These are phyloP conservation scores for Cetradonia linearis DNA, from an alignment of 495 filamentous ascomycete genomes.

Conservation along the genomic window DNA sequence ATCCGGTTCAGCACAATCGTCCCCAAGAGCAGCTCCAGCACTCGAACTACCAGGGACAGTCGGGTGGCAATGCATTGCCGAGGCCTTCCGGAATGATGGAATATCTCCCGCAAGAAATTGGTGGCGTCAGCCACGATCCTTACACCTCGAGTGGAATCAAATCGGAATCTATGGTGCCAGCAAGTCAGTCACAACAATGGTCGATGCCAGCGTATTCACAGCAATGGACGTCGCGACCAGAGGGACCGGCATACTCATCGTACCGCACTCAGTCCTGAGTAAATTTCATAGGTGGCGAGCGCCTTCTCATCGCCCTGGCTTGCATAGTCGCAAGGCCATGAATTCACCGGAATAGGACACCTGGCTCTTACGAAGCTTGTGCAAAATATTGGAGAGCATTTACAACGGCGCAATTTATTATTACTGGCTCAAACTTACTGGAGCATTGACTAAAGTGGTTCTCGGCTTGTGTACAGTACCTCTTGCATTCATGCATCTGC, in stretches of 20 bases:
- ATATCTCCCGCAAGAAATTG: slow-evolving; percentile 5
- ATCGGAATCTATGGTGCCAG: slow-evolving; percentile 7
- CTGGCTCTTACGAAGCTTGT: not conserved
- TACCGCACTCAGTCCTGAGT: slow-evolving; percentile 13
- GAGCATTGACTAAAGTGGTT: slow-evolving; percentile 5
- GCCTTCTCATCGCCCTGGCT: not conserved
- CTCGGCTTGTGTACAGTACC: slow-evolving; percentile 6
- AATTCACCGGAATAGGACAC: not conserved
- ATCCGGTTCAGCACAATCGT: slow-evolving; percentile 6
- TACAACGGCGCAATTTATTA: not conserved
- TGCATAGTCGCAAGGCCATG: not conserved
- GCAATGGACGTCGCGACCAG: slow-evolving; percentile 7
- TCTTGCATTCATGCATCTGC: not conserved
- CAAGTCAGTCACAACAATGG: slow-evolving; percentile 13
- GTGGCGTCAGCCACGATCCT: slow-evolving; percentile 10
- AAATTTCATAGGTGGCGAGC: not conserved
- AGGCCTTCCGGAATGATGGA: slow-evolving; percentile 15
- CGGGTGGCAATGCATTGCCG: slow-evolving; percentile 1
- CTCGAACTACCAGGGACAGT: slow-evolving; percentile 8
- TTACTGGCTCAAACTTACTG: not conserved
- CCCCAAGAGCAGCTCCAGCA: slow-evolving; percentile 18
- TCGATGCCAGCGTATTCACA: slow-evolving; percentile 9
- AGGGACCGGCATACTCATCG: slow-evolving; percentile 2
- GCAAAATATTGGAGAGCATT: slow-evolving; percentile 1
- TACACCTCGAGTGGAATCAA: slow-evolving; percentile 14